These are phyloP conservation scores for Pelargonium citronellum DNA, from an alignment of 441 rosid genomes.

Conservation along the genomic window DNA sequence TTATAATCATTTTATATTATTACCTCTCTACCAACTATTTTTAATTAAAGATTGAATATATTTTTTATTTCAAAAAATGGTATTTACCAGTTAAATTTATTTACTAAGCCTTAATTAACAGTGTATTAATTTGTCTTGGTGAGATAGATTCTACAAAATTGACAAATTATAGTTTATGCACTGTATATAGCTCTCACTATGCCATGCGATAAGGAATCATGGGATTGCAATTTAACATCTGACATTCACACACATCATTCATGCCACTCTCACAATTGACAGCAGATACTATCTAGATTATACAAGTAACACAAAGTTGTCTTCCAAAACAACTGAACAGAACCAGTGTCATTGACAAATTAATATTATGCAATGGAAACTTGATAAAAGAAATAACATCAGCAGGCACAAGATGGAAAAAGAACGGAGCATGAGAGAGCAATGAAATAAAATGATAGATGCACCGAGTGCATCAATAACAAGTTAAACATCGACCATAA, in stretches of 20 bases:
- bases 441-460: not conserved
- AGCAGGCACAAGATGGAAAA: not conserved
- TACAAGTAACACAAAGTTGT: not conserved
- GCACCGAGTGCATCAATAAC: no score
- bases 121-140: not conserved
- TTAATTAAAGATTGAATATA: not conserved
- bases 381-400: not conserved
- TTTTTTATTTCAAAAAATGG: not conserved
- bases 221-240: not conserved
- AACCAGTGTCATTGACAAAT: not conserved
- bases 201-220: not conserved
- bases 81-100: not conserved
- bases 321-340: not conserved
- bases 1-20: not conserved
- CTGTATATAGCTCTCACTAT: not conserved
- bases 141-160: not conserved
- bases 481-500: not conserved
- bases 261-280: conserved; percentile 4
- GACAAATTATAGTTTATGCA: not conserved
- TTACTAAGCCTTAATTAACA: not conserved
- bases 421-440: not conserved
- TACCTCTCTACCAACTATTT: not conserved
- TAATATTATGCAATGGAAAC: not conserved
- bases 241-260: not conserved
- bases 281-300: conserved; percentile 3